Conservation (phyloP, 352 stramenopile genomes). For the Pythium sp. region DNA sequence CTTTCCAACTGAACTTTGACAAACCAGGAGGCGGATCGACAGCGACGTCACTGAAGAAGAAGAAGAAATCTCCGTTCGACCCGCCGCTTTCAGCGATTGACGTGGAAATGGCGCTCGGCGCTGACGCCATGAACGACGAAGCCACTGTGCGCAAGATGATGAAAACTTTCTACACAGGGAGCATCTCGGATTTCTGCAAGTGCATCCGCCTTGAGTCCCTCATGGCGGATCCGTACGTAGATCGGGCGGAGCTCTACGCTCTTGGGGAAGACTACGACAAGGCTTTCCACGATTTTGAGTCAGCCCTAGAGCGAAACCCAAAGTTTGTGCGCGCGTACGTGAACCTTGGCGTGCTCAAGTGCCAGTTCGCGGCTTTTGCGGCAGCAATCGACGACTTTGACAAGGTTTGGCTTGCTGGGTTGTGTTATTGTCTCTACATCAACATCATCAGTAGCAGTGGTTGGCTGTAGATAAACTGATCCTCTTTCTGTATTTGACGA, state of each 20-base stretch:
- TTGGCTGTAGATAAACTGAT: neutral
- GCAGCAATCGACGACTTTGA: conserved; percentile 71
- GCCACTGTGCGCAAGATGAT: conserved; percentile 43
- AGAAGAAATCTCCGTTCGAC: conserved; percentile 39
- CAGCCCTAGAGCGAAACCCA: conserved; percentile 47
- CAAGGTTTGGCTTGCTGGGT: conserved; percentile 9
- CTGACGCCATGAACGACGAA: conserved; percentile 51
- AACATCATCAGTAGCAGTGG: neutral
- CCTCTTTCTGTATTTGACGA: neutral
- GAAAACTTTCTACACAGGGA: conserved; percentile 45
- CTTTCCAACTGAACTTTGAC: conserved; percentile 49
- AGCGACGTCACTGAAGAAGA: conserved; percentile 9
- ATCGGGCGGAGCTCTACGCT: conserved; percentile 64
- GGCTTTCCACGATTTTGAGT: conserved; percentile 60
- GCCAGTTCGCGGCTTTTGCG: conserved; percentile 62
- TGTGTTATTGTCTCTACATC: neutral
- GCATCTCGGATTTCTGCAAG: conserved; percentile 58
- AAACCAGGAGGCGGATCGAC: neutral
- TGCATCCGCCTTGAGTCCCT: conserved; percentile 58
- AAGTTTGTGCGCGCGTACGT: conserved; percentile 52
- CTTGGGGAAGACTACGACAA: conserved; percentile 58
- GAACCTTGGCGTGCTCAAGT: conserved; percentile 74
- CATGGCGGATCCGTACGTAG: conserved; percentile 57
- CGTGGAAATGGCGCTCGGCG: conserved; percentile 41
- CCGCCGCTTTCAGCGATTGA: conserved; percentile 36